Base-by-base conservation (phyloP, 1,284 basidiomycete genomes). In the Rhodofomes roseus region DNA sequence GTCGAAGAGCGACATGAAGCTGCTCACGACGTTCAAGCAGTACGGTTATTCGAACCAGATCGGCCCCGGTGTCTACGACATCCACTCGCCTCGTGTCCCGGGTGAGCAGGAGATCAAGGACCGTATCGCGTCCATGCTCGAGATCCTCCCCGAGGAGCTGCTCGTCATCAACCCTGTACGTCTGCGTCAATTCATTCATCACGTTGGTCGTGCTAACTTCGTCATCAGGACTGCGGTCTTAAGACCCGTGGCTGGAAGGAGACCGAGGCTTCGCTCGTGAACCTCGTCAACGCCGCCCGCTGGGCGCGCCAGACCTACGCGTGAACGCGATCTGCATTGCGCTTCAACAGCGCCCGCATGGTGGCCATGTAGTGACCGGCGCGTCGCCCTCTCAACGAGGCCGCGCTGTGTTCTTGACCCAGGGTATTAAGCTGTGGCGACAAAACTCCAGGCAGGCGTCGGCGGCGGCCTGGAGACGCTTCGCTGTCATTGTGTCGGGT, bases 41-140 rank as follows among this genome's bases (percentile, higher is more conserved):
- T 93, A 93, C 77, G 92, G 93, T 59, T 99, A 99, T 85, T 93
- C 94, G 62, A 98, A 97, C 84, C 87, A 95, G 81, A 98, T 99
- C 73, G 97, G 97, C 65, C 96, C 97, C 54, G 96, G 96, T 87
- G 93, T 96, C 72, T 97, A 96, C 76, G 96, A 99, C 79, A 98
- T 99, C 79, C 97, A 98, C 85, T 98, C 96, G 69, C 96, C 96
- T 66, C 96, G 97, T 87, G 93, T 99, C 64, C 97, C 97, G 58
- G 81, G 87, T 62, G 86, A 89, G 70, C 85, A 96, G 76, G 97
- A 99, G 83, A 96, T 99, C 82, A 90, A 90, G 81, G 90, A 96
- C 70, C 93, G 95, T 71, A 85, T 99, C 76, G 84, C 86, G 76
- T 79, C 87, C 66, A 95, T 96, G 84, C 86, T 92, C 68, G 78